Conservation (phyloP, 768 basidiomycete genomes). For the Multifurca ochricompacta region DNA sequence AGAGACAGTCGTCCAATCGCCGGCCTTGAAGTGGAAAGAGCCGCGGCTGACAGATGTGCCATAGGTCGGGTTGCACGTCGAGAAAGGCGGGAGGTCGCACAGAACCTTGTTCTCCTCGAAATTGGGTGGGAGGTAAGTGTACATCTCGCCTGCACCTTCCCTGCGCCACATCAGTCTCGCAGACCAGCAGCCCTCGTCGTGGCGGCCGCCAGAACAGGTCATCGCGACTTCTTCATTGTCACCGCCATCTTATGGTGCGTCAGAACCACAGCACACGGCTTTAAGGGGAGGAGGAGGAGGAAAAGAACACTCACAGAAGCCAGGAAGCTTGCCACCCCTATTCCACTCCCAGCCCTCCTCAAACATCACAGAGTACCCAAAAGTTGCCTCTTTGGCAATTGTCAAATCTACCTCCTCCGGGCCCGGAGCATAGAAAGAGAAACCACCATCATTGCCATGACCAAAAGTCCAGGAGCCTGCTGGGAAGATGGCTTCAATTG, state of each 20-base stretch:
- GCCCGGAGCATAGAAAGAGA: constrained; percentile 67
- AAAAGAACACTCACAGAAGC: constrained; percentile 46
- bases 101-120: constrained; percentile 41
- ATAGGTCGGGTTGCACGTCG: constrained; percentile 51
- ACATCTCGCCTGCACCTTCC: constrained; percentile 54
- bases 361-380: constrained; percentile 58
- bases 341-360: constrained; percentile 54
- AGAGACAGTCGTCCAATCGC: constrained; percentile 52
- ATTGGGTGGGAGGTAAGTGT: constrained; percentile 55
- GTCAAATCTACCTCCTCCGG: constrained; percentile 43
- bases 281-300: background rate
- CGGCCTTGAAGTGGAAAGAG: constrained; percentile 50
- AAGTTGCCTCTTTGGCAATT: constrained; percentile 57
- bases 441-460: constrained; percentile 43
- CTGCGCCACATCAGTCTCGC: constrained; percentile 64
- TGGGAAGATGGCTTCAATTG: constrained; percentile 25
- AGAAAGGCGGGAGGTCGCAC: constrained; percentile 40
- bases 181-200: constrained; percentile 50
- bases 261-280: no score
- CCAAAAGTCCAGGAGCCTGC: constrained; percentile 49
- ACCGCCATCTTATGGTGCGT: constrained; percentile 42
- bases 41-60: constrained; percentile 64
- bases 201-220: constrained; percentile 58
- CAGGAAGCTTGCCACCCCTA: constrained; percentile 66
- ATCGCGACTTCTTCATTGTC: constrained; percentile 39